Evolutionary conservation across 495 filamentous ascomycete genomes (phyloP).

Genomic region (Parmelia sp.): DNA sequence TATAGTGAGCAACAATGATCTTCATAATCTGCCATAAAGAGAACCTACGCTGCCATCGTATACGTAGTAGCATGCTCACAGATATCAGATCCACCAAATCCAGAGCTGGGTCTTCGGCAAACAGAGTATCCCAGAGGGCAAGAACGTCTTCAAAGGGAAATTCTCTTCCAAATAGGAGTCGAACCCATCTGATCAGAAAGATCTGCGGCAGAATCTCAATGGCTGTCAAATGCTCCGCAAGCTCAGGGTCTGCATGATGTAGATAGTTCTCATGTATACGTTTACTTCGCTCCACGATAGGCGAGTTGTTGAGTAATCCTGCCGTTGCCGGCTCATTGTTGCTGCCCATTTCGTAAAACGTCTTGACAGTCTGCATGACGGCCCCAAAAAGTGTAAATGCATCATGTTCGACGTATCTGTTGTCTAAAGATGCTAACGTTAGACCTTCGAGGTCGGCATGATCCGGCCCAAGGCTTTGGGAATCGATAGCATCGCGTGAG

Average conservation of each 20-base stretch:
- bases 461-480: conserved; percentile 25
- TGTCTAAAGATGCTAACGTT: conserved; percentile 62
- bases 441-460: conserved; percentile 36
- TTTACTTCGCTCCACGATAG: conserved; percentile 78
- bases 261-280: conserved; percentile 79
- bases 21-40: neutral
- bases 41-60: conserved; percentile 79
- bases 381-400: conserved; percentile 77
- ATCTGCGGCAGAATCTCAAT: conserved; percentile 94
- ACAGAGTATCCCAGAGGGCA: conserved; percentile 81
- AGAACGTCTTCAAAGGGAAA: conserved; percentile 83
- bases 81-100: conserved; percentile 83
- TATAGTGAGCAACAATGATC: conserved; percentile 27
- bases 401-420: conserved; percentile 77
- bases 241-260: conserved; percentile 67
- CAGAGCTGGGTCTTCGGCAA: conserved; percentile 79
- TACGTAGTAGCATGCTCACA: conserved; percentile 86
- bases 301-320: conserved; percentile 46
- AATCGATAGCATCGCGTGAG: conserved; percentile 69
- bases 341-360: conserved; percentile 71
- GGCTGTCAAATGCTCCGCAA: conserved; percentile 72
- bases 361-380: conserved; percentile 79
- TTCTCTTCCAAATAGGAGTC: conserved; percentile 87
- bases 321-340: conserved; percentile 22
- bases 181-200: conserved; percentile 96